These are phyloP conservation scores for Cystoisospora suis DNA, from an alignment of 169 alveolate genomes.

Conservation along the genomic window DNA sequence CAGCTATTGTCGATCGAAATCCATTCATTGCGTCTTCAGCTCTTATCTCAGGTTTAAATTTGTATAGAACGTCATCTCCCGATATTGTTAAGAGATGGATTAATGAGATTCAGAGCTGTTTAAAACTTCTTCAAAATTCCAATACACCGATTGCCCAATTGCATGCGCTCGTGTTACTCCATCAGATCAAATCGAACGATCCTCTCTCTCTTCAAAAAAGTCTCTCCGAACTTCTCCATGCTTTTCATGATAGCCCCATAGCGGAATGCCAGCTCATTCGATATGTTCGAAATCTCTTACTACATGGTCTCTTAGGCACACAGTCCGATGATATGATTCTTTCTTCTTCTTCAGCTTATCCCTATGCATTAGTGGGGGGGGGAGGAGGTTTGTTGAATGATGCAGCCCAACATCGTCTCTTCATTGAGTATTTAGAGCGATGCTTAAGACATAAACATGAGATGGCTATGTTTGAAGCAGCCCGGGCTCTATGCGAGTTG, in stretches of 20 bases:
- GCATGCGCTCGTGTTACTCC: constrained; percentile 94
- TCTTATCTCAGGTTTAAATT: constrained; percentile 89
- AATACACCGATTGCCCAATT: constrained; percentile 90
- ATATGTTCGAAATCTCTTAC: constrained; percentile 62
- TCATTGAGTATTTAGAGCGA: constrained; percentile 63
- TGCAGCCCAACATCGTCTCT: constrained; percentile 13
- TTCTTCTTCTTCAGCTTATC: not conserved
- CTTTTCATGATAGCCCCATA: constrained; percentile 70
- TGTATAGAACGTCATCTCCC: constrained; percentile 86
- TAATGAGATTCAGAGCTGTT: constrained; percentile 74
- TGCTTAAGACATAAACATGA: constrained; percentile 74
- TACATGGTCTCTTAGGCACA: constrained; percentile 51
- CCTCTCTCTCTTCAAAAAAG: constrained; percentile 83
- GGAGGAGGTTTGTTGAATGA: constrained; percentile 4
- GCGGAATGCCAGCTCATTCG: constrained; percentile 78
- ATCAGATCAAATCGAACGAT: constrained; percentile 89
- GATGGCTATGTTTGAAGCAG: constrained; percentile 73
- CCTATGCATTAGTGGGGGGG: constrained; percentile 23
- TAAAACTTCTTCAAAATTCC: not conserved
- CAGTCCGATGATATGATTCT: too few relatives aligned
- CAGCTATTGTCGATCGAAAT: constrained; percentile 92
- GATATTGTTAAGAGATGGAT: constrained; percentile 92
- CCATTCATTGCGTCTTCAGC: constrained; percentile 93
- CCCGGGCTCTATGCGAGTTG: constrained; percentile 70
- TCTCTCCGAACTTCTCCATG: constrained; percentile 64